Base-by-base conservation (phyloP, 2,329 filamentous ascomycete genomes). In the Cryphonectria japonica region DNA sequence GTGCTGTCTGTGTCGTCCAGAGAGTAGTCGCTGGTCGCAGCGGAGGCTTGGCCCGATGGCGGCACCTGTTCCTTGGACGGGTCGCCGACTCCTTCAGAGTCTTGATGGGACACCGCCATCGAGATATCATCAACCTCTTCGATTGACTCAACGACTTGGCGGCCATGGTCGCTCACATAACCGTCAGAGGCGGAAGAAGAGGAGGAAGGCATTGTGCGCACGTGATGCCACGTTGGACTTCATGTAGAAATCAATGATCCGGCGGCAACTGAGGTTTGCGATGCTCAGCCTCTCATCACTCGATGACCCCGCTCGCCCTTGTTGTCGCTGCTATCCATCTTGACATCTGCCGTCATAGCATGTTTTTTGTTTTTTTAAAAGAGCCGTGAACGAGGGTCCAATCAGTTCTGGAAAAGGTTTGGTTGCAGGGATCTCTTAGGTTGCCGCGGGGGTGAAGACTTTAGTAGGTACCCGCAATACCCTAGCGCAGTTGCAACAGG, bases 161-260 rank as follows among this genome's bases (percentile, higher is more conserved):
- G 60, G 34, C 26, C 52, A 50, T 46, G 60, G 67, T 69, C 67
- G 67, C 67, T 69, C 62, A 59, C 67, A 59, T 41, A 46, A 16
- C 61, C 61, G 50, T 65, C 65, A 22, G 65, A 67, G n/a, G 32
- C 16, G n/a, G 67, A 68, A 1, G 46, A 52, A 2, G 52, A 57
- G 26, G 26, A 57, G 26, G 54, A 59, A 34, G 67, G 54, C 67
- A 68, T 68, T 26, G 59, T 69, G 60, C 9, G 14, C 13, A 14
- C n/a, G 46, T n/a, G 46, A 59, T 34, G 26, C 34, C 26, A 19
- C 54, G 19, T 1, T 19, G 32, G 54, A 13, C 54, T 19, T 59
- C 54, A 59, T 59, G 13, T 19, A 29, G 26, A 59, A 34, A 8
- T n/a, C 13, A 8, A 29, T 59, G 13, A 32, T 34, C 54, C 5